Base-by-base conservation (phyloP, 208 protist species). In the Hexamita inflata region DNA sequence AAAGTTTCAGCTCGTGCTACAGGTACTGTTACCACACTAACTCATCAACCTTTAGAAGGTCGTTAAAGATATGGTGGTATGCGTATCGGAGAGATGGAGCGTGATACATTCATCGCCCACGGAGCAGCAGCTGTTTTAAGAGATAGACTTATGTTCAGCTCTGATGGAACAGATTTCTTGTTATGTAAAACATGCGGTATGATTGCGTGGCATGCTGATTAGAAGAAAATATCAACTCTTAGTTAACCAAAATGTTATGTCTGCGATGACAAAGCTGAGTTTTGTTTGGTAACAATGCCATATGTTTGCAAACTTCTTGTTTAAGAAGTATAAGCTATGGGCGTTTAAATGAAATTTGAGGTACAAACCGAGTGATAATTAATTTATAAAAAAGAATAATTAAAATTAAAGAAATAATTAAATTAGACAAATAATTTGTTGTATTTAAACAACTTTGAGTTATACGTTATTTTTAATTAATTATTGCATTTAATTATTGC, bases 41-140 rank as follows among this genome's bases (percentile, higher is more conserved):
- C 95, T 9, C 81, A 96, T 30, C 97, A 99, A 84, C 96, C 97
- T 4, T 98, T 94, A 0, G 95, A 99, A 75, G 81, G 94, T 59
- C 86, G 96, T 58, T 87, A 93, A 19, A 85, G 92, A 49, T 93
- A 95, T 73, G 97, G 97, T 82, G 97, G 97, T 35, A 87, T 99
- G 66, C 89, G 97, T 76, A 86, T 99, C 4, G 97, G 97, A 49
- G 97, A 99, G 85, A 99, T 99, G 97, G 97, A 99, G 82, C 80
- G 95, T 39, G 97, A 99, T 87, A 98, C 94, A 82, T 90, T 98
- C 81, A 89, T 95, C 49, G 90, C 89, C 70, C 94, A 97, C 78
- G 93, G 94, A 53, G 90, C 93, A 26, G 83, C 88, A 19, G 86
- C 89, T 68, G 84, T 98, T 19, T 82, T 99, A 11, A 89, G 94